A percentile compares a stretch with the other conserved stretches of the same genome.
phyloP scores from a whole-genome alignment of 2,329 filamentous ascomycete genomes.

The Teratosphaeria nubilosa region DNA sequence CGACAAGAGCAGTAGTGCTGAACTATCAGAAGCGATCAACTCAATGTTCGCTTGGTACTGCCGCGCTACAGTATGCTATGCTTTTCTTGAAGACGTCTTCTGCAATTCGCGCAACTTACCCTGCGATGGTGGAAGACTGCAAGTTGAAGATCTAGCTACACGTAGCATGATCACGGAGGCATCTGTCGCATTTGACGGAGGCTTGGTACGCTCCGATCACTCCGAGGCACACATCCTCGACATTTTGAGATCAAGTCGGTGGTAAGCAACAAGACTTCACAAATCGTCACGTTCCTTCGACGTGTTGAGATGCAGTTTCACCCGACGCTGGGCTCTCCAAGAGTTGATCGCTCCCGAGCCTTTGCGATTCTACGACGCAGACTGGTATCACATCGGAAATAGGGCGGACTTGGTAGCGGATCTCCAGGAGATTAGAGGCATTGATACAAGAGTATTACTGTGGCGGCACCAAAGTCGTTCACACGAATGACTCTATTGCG shows the following conservation, averaged over 20 bases:
- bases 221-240: no score
- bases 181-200: no score
- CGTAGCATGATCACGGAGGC: no score
- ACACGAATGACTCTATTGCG: not conserved
- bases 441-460: not conserved
- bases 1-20: conserved; percentile 6
- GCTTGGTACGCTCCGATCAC: no score
- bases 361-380: not conserved
- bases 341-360: conserved; percentile 11
- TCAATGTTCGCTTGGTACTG: conserved; percentile 4
- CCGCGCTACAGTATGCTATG: not conserved
- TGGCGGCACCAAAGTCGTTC: no score
- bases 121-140: not conserved
- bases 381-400: not conserved
- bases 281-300: no score
- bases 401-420: not conserved
- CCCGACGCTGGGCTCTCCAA: conserved; percentile 13
- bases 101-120: not conserved
- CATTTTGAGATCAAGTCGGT: not conserved
- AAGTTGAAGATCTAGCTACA: not conserved
- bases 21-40: conserved; percentile 9
- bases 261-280: not conserved
- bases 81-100: not conserved
- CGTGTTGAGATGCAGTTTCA: not conserved
- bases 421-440: not conserved